Percentiles rank a stretch among this genome's conserved stretches.
phyloP scores from a whole-genome alignment of 768 basidiomycete genomes.

The Lenzites betulinus region DNA sequence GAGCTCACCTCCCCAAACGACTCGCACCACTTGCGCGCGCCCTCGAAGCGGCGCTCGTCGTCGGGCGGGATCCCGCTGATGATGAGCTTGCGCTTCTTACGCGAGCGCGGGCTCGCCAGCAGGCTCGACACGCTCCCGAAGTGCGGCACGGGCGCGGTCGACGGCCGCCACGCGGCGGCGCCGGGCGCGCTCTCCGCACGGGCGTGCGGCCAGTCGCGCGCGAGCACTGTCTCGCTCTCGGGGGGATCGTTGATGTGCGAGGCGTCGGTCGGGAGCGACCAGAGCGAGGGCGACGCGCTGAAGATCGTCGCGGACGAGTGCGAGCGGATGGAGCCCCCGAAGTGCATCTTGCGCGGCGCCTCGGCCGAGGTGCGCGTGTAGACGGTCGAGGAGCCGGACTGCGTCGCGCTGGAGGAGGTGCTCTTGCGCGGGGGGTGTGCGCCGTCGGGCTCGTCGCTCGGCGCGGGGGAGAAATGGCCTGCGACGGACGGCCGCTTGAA shows the following conservation, averaged over 20 bases:
- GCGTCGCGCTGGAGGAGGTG: conserved; percentile 61
- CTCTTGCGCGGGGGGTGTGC: conserved; percentile 50
- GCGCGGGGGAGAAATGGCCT: conserved; percentile 49
- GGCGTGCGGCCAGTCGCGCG: conserved; percentile 30
- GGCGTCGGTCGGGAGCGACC: conserved; percentile 42
- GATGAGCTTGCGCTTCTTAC: conserved; percentile 53
- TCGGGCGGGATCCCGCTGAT: conserved; percentile 66
- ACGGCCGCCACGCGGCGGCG: conserved; percentile 34
- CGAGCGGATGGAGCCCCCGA: conserved; percentile 37
- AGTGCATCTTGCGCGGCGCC: conserved; percentile 40
- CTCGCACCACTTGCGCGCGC: conserved; percentile 77
- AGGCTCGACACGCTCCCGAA: conserved; percentile 26
- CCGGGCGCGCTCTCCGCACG: conserved; percentile 35
- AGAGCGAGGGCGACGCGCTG: conserved; percentile 38
- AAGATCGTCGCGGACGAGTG: conserved; percentile 40
- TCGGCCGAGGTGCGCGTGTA: conserved; percentile 39
- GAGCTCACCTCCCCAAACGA: conserved; percentile 76
- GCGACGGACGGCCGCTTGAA: conserved; percentile 54
- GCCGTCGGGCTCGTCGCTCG: conserved; percentile 10
- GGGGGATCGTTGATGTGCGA: conserved; percentile 43
- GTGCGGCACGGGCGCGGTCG: conserved; percentile 12
- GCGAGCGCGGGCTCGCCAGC: conserved; percentile 46
- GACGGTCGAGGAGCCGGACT: conserved; percentile 44
- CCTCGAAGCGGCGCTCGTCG: conserved; percentile 66
- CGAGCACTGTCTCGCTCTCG: conserved; percentile 32